These are phyloP conservation scores for Nigrospora osmanthi DNA, from an alignment of 2,329 filamentous ascomycete species.

Conservation along the genomic window DNA sequence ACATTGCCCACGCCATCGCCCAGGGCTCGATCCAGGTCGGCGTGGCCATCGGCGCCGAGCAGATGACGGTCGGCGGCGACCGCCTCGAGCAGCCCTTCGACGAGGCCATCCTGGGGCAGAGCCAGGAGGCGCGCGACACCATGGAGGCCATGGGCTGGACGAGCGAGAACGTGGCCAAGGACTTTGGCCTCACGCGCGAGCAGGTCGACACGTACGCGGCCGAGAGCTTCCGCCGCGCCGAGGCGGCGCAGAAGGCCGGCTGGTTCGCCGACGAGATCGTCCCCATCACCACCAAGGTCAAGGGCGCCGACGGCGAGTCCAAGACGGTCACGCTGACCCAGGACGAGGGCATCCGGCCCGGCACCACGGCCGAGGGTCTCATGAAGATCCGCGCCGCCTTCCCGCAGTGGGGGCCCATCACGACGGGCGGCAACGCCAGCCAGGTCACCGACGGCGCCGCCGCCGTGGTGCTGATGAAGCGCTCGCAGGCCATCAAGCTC, in stretches of 20 bases:
- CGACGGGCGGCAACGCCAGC: constrained; percentile 87
- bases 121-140: constrained; percentile 76
- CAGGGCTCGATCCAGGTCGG: constrained; percentile 78
- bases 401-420: constrained; percentile 77
- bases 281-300: constrained; percentile 74
- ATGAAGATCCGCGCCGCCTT: constrained; percentile 86
- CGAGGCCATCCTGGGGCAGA: constrained; percentile 60
- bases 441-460: constrained; percentile 94
- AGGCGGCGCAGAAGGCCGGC: constrained; percentile 82
- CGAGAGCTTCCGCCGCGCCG: constrained; percentile 81
- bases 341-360: constrained; percentile 86
- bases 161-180: constrained; percentile 86
- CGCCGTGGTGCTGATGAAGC: constrained; percentile 88
- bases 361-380: constrained; percentile 78
- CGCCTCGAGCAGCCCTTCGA: constrained; percentile 66
- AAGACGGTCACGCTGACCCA: constrained; percentile 71
- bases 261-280: constrained; percentile 93
- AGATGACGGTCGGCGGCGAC: constrained; percentile 73
- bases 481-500: constrained; percentile 77
- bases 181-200: constrained; percentile 78
- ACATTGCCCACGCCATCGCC: constrained; percentile 83
- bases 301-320: constrained; percentile 73
- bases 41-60: constrained; percentile 80
- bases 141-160: constrained; percentile 98
- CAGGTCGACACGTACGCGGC: constrained; percentile 79